Evolutionary conservation across 305 asterid species (phyloP).

Genomic region (Coffea humblotiana): DNA sequence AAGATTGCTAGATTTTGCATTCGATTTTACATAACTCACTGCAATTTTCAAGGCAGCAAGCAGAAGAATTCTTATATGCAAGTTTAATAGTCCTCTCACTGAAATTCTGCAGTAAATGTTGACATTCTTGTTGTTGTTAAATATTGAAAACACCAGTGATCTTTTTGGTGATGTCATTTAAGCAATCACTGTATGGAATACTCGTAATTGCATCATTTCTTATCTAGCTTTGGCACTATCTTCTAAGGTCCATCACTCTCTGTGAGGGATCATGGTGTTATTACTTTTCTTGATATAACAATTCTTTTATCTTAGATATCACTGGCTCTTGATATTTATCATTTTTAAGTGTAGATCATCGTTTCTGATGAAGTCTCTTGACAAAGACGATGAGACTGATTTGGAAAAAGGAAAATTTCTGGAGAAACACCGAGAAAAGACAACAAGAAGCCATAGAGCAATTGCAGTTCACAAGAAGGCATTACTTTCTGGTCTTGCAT

Average conservation of each 20-base stretch:
- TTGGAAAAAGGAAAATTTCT: slow-evolving; percentile 54
- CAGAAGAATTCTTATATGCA: background rate
- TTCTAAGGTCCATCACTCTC: background rate
- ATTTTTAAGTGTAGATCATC: slow-evolving; percentile 40
- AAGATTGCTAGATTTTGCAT: background rate
- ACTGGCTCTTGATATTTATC: slow-evolving; percentile 9
- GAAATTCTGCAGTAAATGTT: background rate
- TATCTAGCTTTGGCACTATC: background rate
- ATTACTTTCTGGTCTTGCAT: slow-evolving; percentile 73
- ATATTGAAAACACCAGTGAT: background rate
- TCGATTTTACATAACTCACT: background rate
- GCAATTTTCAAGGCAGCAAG: background rate
- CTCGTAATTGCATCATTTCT: background rate
- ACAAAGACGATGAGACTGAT: slow-evolving; percentile 48
- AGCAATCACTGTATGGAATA: background rate
- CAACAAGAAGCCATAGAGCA: slow-evolving; percentile 36
- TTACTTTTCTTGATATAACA: background rate
- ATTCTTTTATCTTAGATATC: background rate
- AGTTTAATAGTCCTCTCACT: background rate
- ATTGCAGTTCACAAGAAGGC: slow-evolving; percentile 53
- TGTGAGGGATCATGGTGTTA: background rate
- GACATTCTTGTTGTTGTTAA: background rate
- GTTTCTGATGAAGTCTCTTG: slow-evolving; percentile 50
- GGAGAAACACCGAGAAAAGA: slow-evolving; percentile 52
- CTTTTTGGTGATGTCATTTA: background rate